These are phyloP conservation scores for Talaromyces sp. DNA, from an alignment of 2,329 filamentous ascomycete species.

Conservation along the genomic window DNA sequence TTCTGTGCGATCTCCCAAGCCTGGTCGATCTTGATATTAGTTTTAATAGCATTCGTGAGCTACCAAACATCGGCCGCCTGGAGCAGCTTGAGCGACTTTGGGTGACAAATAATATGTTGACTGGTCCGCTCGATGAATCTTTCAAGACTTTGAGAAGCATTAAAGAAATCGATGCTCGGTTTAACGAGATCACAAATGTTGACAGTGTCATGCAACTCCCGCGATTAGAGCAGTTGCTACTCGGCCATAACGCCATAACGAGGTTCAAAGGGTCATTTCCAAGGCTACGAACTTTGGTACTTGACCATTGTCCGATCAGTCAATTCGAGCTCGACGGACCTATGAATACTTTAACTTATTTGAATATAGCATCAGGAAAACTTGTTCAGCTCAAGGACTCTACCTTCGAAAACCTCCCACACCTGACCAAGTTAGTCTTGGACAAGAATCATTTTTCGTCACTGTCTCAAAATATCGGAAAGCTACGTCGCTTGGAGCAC, in stretches of 20 bases:
- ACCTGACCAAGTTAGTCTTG: constrained; percentile 78
- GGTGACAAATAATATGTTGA: constrained; percentile 90
- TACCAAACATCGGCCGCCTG: constrained; percentile 76
- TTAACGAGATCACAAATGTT: constrained; percentile 84
- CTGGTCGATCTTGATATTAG: constrained; percentile 92
- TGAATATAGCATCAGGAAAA: constrained; percentile 89
- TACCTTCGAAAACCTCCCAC: constrained; percentile 80
- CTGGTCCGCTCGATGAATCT: constrained; percentile 65
- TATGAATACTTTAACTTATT: constrained; percentile 73
- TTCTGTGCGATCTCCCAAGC: constrained; percentile 74
- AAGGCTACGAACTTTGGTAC: constrained; percentile 72
- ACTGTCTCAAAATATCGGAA: constrained; percentile 77
- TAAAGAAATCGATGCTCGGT: constrained; percentile 89
- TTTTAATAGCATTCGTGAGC: constrained; percentile 79
- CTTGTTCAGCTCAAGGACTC: constrained; percentile 81
- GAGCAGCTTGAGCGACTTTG: constrained; percentile 79
- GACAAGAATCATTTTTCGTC: constrained; percentile 96
- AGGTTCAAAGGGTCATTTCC: constrained; percentile 86
- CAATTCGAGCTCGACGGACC: constrained; percentile 77
- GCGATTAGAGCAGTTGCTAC: constrained; percentile 78
- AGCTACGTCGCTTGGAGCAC: constrained; percentile 75
- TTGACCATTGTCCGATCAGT: constrained; percentile 94
- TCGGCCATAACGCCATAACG: constrained; percentile 89
- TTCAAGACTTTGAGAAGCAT: constrained; percentile 70
- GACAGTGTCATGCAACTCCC: constrained; percentile 80